phyloP scores from a whole-genome alignment of 2,329 filamentous ascomycete genomes.

The Verticillium albo-atrum region DNA sequence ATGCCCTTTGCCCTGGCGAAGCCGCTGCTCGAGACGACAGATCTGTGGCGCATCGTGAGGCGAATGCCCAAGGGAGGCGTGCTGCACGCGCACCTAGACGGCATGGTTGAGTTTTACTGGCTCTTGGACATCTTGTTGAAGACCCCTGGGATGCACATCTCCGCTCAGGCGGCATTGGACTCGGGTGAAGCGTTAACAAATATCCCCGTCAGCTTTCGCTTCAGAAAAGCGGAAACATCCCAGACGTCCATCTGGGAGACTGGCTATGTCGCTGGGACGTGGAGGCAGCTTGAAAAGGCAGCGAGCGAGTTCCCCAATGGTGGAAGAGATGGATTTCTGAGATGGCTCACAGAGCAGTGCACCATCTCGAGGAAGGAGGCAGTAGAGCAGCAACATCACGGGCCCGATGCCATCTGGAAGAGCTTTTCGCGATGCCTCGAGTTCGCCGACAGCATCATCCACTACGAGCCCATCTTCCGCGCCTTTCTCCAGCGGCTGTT shows the following conservation, averaged over 20 bases:
- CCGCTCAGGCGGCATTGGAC: conserved; percentile 46
- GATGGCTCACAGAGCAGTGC: conserved; percentile 66
- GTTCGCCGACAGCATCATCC: conserved; percentile 64
- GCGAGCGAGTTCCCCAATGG: conserved; percentile 66
- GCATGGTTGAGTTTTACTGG: conserved; percentile 76
- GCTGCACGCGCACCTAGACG: conserved; percentile 75
- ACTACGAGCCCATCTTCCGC: conserved; percentile 80
- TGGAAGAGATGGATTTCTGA: conserved; percentile 61
- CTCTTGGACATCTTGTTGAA: conserved; percentile 62
- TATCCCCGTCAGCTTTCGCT: conserved; percentile 53
- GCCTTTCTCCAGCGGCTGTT: conserved; percentile 65
- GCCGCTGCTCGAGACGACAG: conserved; percentile 69
- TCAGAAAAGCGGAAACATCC: conserved; percentile 32
- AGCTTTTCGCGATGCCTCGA: conserved; percentile 68
- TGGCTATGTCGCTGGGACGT: conserved; percentile 51
- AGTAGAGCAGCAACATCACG: conserved; percentile 64
- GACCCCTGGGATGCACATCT: conserved; percentile 66
- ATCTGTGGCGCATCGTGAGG: conserved; percentile 72
- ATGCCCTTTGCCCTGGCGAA: conserved; percentile 83
- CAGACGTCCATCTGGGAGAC: conserved; percentile 51
- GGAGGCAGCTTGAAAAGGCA: conserved; percentile 49
- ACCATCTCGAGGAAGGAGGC: conserved; percentile 66
- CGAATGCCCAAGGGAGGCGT: conserved; percentile 78
- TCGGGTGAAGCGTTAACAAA: conserved; percentile 44
- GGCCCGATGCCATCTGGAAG: conserved; percentile 72